Evolutionary conservation across 805 yeast species (phyloP).

Genomic region (Candida peoriensis): DNA sequence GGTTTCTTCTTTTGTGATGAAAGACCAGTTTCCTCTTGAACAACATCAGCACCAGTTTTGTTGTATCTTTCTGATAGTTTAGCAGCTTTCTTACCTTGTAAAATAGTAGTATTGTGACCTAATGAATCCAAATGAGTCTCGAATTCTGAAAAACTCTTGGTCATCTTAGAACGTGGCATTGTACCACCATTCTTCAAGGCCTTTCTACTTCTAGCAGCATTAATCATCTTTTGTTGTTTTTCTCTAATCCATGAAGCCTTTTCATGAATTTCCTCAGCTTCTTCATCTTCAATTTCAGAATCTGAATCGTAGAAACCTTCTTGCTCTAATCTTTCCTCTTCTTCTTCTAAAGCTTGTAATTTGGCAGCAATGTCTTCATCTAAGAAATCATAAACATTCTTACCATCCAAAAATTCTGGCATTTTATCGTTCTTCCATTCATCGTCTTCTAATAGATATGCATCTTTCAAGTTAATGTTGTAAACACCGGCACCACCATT

Average conservation of each 20-base stretch:
- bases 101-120: conserved; percentile 78
- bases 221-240: conserved; percentile 90
- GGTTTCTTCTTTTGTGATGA: conserved; percentile 28
- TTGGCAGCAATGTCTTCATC: conserved; percentile 94
- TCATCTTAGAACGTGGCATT: conserved; percentile 84
- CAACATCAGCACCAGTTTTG: conserved; percentile 68
- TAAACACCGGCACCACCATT: conserved; percentile 99
- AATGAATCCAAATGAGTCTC: conserved; percentile 84
- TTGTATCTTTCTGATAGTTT: conserved; percentile 36
- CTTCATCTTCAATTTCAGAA: conserved; percentile 62
- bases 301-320: conserved; percentile 97
- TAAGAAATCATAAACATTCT: conserved; percentile 93
- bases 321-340: conserved; percentile 87
- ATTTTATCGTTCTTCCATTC: conserved; percentile 96
- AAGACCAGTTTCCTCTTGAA: conserved; percentile 14
- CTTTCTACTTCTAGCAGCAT: conserved; percentile 82
- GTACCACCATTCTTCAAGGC: conserved; percentile 80
- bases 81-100: conserved; percentile 47
- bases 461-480: conserved; percentile 89
- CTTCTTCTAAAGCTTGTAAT: conserved; percentile 92
- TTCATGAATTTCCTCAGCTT: conserved; percentile 62
- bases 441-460: conserved; percentile 87
- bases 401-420: conserved; percentile 96
- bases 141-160: conserved; percentile 71
- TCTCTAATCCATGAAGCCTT: conserved; percentile 96